phyloP scores from a whole-genome alignment of 371 early-diverging fungal species.

The Paraphysoderma sedebokerense region DNA sequence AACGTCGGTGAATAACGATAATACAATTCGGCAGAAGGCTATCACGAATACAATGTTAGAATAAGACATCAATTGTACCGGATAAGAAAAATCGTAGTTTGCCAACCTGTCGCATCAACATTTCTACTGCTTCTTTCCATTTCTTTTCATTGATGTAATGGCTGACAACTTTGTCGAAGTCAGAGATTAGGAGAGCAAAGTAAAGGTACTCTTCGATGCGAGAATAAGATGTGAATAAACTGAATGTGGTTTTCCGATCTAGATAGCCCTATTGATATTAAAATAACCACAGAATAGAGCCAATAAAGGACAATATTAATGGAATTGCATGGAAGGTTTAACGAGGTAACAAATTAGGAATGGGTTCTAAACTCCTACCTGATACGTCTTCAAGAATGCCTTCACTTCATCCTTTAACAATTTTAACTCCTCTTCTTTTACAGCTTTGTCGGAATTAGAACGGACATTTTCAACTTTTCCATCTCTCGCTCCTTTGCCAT shows the following conservation, averaged over 20 bases:
- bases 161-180: slow-evolving; percentile 58
- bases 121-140: slow-evolving; percentile 50
- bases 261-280: no score
- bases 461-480: no score
- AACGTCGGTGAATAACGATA: slow-evolving; percentile 69
- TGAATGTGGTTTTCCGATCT: slow-evolving; percentile 57
- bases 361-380: slow-evolving; percentile 14
- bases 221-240: slow-evolving; percentile 67
- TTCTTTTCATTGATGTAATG: slow-evolving; percentile 60
- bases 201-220: slow-evolving; percentile 50
- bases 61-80: neutral
- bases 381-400: slow-evolving; percentile 45
- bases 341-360: no score
- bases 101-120: slow-evolving; percentile 51
- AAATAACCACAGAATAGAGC: no score
- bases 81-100: neutral
- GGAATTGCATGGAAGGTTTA: no score
- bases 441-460: no score
- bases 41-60: slow-evolving; percentile 3
- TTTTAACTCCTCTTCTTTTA: slow-evolving; percentile 26
- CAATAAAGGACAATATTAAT: no score
- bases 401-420: slow-evolving; percentile 45
- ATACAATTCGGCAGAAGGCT: slow-evolving; percentile 50
- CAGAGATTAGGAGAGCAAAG: slow-evolving; percentile 58
- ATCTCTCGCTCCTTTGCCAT: no score